These are phyloP conservation scores for Pelargonium nanum DNA, from an alignment of 345 rosid species.

Conservation along the genomic window DNA sequence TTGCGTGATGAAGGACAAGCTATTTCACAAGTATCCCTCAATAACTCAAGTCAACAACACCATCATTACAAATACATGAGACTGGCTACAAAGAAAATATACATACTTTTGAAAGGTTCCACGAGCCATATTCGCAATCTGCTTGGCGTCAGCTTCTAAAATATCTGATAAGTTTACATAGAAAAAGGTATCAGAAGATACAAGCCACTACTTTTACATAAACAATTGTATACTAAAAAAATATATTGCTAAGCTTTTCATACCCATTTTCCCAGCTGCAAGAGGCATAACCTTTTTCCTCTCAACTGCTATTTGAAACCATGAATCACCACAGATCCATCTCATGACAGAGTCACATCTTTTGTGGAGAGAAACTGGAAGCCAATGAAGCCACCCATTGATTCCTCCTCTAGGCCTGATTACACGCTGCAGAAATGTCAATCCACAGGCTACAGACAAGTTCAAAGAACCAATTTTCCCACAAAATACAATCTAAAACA, in stretches of 20 bases:
- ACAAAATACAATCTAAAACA: too few species aligned
- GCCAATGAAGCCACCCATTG: constrained; percentile 69
- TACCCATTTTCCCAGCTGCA: constrained; percentile 32
- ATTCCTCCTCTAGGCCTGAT: constrained; percentile 72
- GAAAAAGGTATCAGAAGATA: constrained; percentile 1
- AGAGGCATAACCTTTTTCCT: constrained; percentile 15
- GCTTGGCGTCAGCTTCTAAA: constrained; percentile 26
- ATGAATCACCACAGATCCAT: constrained; percentile 23
- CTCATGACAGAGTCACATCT: constrained; percentile 24
- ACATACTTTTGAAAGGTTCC: constrained; percentile 49
- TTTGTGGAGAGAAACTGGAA: constrained; percentile 62
- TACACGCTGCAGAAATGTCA: constrained; percentile 48
- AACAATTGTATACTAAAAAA: background rate
- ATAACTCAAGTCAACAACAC: background rate
- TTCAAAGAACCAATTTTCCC: too few species aligned
- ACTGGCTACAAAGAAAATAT: background rate
- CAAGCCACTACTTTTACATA: background rate
- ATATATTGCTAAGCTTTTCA: too few species aligned
- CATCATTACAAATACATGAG: background rate
- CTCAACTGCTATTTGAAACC: constrained; percentile 5
- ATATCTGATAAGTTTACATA: constrained; percentile 41
- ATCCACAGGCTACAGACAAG: too few species aligned
- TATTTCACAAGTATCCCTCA: background rate
- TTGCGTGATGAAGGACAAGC: too few species aligned
- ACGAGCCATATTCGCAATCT: constrained; percentile 60